A percentile compares a stretch with the other conserved stretches of the same genome.
phyloP scores from a whole-genome alignment of 75 land plant species.

The Sequoiadendron giganteum region DNA sequence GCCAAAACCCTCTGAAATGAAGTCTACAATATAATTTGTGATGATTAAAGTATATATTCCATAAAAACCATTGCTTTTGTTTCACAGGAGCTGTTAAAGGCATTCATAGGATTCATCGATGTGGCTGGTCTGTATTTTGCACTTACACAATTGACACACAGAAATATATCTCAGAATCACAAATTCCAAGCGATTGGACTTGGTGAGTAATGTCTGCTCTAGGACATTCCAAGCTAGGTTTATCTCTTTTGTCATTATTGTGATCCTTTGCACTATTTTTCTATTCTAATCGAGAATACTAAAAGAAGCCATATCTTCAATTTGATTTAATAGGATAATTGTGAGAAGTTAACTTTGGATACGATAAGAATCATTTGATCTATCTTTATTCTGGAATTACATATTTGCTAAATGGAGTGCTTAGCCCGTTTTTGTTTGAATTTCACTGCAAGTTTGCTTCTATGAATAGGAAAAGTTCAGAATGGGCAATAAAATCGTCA shows the following conservation, averaged over 20 bases:
- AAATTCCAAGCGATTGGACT: conserved; percentile 99
- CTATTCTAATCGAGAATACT: not conserved
- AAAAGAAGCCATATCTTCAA: not conserved
- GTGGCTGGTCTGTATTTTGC: conserved; percentile 96
- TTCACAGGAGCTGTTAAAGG: conserved; percentile 88
- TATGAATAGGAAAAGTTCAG: not conserved
- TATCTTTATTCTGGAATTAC: not conserved
- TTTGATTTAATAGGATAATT: not conserved
- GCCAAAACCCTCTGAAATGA: not conserved
- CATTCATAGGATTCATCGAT: conserved; percentile 84
- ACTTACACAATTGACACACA: conserved; percentile 90
- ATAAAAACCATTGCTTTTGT: not conserved
- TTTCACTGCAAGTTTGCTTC: not conserved
- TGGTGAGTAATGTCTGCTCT: conserved; percentile 42
- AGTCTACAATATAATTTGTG: not conserved
- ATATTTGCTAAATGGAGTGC: not conserved
- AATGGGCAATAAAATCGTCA: not conserved
- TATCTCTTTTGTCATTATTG: not conserved
- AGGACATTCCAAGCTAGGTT: not conserved
- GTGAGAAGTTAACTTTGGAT: not conserved
- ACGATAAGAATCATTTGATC: not conserved
- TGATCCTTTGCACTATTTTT: not conserved
- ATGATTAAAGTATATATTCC: not conserved
- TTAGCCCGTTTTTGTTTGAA: not conserved
- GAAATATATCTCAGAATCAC: conserved; percentile 97